phyloP scores from a whole-genome alignment of 371 early-diverging fungal genomes.

The Syncephalastrum sp. region DNA sequence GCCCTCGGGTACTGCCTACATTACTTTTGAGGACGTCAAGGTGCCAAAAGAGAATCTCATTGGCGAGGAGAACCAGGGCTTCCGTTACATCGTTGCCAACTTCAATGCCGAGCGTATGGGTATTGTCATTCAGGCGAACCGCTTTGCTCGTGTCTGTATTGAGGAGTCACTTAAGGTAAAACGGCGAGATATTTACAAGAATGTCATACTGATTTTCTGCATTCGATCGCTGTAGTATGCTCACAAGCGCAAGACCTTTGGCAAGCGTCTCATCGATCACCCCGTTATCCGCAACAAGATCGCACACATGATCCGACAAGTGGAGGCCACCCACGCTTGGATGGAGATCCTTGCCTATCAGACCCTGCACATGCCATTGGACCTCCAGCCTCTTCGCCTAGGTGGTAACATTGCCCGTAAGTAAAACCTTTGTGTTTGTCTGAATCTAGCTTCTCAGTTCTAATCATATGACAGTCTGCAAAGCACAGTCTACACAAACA shows the following conservation, averaged over 20 bases:
- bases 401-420: slow-evolving; percentile 81
- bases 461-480: slow-evolving; percentile 46
- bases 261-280: slow-evolving; percentile 74
- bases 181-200: not conserved
- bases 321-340: slow-evolving; percentile 89
- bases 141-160: slow-evolving; percentile 84
- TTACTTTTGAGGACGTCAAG: slow-evolving; percentile 83
- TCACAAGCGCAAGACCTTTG: slow-evolving; percentile 85
- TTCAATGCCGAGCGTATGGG: slow-evolving; percentile 83
- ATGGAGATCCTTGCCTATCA: slow-evolving; percentile 74
- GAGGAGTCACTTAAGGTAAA: slow-evolving; percentile 76
- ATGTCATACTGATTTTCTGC: not conserved
- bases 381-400: slow-evolving; percentile 68
- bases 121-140: slow-evolving; percentile 81
- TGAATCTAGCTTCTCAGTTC: not conserved
- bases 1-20: slow-evolving; percentile 77
- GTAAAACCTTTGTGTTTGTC: not conserved
- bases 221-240: slow-evolving; percentile 54
- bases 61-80: slow-evolving; percentile 87
- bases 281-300: slow-evolving; percentile 72
- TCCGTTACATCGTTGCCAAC: slow-evolving; percentile 75
- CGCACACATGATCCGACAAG: slow-evolving; percentile 78
- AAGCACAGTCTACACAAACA: slow-evolving; percentile 84
- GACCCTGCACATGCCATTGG: slow-evolving; percentile 61
- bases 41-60: slow-evolving; percentile 82